These are phyloP conservation scores for Boletus bicolor DNA, from an alignment of 768 basidiomycete genomes.

Conservation along the genomic window DNA sequence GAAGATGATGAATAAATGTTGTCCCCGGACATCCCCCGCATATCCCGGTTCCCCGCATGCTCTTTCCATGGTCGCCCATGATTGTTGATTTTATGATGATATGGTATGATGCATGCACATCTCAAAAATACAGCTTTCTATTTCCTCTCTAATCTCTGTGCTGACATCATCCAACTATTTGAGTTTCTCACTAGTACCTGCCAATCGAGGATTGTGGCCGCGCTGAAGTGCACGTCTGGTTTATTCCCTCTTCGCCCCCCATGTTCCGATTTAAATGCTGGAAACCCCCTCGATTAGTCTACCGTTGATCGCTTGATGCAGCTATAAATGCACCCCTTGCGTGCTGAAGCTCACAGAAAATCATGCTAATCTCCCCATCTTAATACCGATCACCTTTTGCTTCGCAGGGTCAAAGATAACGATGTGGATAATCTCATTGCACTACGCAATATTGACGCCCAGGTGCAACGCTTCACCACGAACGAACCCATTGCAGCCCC, in stretches of 20 bases:
- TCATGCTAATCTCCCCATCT: background rate
- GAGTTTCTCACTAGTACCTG: background rate
- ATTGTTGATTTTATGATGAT: slow-evolving; percentile 23
- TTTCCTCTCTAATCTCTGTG: slow-evolving; percentile 7
- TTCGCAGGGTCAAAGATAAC: slow-evolving; percentile 20
- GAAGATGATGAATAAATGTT: slow-evolving; percentile 42
- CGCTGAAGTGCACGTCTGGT: background rate
- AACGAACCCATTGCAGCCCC: slow-evolving; percentile 21
- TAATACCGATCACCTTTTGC: slow-evolving; percentile 14
- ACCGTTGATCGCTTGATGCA: background rate
- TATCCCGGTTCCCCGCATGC: slow-evolving; percentile 21
- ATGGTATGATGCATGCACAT: slow-evolving; percentile 43
- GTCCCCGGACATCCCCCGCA: slow-evolving; percentile 12
- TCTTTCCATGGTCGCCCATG: slow-evolving; percentile 21
- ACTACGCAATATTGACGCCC: slow-evolving; percentile 20
- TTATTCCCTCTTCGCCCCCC: too few relatives aligned
- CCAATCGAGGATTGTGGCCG: background rate
- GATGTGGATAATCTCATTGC: slow-evolving; percentile 20
- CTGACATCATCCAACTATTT: background rate
- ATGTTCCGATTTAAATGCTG: background rate
- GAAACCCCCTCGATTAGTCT: background rate
- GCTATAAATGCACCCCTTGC: background rate
- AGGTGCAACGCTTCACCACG: slow-evolving; percentile 16
- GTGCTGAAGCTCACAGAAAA: background rate
- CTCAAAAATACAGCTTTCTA: slow-evolving; percentile 30